Percentiles rank a stretch among this genome's conserved stretches.
These are phyloP conservation scores for Lachnellula arida DNA, from an alignment of 2,329 filamentous ascomycete genomes.

Conservation along the genomic window DNA sequence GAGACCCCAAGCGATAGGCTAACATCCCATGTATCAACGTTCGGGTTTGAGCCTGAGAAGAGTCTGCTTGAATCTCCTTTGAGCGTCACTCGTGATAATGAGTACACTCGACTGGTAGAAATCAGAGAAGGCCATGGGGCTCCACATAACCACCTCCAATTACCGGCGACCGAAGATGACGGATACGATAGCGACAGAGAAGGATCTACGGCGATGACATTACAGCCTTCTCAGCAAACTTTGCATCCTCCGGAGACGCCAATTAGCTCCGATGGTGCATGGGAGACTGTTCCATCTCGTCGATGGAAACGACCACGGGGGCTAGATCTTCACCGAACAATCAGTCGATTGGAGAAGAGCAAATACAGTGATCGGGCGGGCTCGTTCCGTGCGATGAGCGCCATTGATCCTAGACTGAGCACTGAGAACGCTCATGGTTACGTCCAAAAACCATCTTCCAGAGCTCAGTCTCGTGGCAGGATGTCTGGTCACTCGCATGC, in stretches of 20 bases:
- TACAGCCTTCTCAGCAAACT: conserved; percentile 18
- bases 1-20: conserved; percentile 34
- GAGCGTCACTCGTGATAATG: conserved; percentile 17
- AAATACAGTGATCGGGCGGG: conserved; percentile 43
- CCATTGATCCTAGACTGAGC: conserved; percentile 24
- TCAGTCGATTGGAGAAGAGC: conserved; percentile 36
- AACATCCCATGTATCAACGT: conserved; percentile 11
- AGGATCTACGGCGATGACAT: conserved; percentile 17
- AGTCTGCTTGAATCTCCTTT: conserved; percentile 25
- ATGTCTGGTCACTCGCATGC: conserved; percentile 35
- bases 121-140: neutral
- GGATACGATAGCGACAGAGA: conserved; percentile 30
- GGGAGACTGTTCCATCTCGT: conserved; percentile 20
- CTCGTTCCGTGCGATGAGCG: conserved; percentile 40
- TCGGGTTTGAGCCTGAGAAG: conserved; percentile 22
- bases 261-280: conserved; percentile 19
- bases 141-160: conserved; percentile 13
- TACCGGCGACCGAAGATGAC: conserved; percentile 19
- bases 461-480: conserved; percentile 20
- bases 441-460: conserved; percentile 13
- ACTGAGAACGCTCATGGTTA: conserved; percentile 25
- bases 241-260: conserved; percentile 4
- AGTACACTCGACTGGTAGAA: conserved; percentile 13
- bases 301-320: conserved; percentile 18
- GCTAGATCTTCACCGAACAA: conserved; percentile 37